These are phyloP conservation scores for Apiotrichum mycotoxinovorans DNA, from an alignment of 1,284 basidiomycete genomes.

Conservation along the genomic window DNA sequence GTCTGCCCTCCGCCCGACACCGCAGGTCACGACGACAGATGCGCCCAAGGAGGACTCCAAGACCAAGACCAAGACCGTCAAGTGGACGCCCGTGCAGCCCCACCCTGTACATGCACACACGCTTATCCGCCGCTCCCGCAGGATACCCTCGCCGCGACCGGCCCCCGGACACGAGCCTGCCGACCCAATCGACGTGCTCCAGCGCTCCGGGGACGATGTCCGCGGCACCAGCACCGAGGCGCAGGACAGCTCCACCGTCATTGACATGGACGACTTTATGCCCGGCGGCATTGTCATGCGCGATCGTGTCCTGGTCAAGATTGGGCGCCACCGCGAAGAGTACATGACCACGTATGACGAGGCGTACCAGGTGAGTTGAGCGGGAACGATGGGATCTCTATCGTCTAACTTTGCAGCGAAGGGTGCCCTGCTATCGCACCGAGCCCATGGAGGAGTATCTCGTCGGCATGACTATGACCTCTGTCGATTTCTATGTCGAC, in stretches of 20 bases:
- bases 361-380: constrained; percentile 26
- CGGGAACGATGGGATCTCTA: not conserved
- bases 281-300: constrained; percentile 39
- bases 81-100: not conserved
- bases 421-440: constrained; percentile 37
- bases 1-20: constrained; percentile 1
- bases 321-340: constrained; percentile 41
- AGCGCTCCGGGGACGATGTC: no score
- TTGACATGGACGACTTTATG: constrained; percentile 19
- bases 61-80: not conserved
- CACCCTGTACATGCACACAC: not conserved
- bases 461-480: constrained; percentile 39
- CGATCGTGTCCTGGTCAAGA: constrained; percentile 46
- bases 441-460: constrained; percentile 46
- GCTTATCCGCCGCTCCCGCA: no score
- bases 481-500: constrained; percentile 46
- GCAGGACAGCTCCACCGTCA: constrained; percentile 36
- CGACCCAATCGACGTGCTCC: constrained; percentile 39
- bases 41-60: not conserved
- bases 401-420: constrained; percentile 27
- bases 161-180: constrained; percentile 19
- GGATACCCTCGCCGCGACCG: no score
- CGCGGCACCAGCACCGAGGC: constrained; percentile 35
- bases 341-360: constrained; percentile 37
- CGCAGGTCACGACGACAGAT: no score